phyloP scores from a whole-genome alignment of 2,329 filamentous ascomycete genomes.

The Diaporthe citriasiana region DNA sequence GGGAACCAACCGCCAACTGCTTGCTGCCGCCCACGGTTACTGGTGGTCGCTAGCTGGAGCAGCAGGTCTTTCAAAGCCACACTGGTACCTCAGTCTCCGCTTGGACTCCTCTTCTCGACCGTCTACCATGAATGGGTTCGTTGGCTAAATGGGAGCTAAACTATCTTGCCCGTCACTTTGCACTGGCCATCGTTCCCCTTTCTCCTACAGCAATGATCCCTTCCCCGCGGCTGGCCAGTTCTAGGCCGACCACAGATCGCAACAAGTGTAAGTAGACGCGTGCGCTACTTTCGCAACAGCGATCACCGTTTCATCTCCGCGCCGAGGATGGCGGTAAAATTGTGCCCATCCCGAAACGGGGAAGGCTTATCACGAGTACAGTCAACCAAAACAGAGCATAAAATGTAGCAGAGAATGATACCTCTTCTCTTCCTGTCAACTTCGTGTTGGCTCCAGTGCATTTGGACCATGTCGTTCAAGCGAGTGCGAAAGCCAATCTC shows the following conservation, averaged over 20 bases:
- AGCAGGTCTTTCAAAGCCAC: not conserved
- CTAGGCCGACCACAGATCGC: not conserved
- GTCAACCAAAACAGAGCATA: not conserved
- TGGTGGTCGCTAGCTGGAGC: not conserved
- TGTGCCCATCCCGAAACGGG: not conserved
- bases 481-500: conserved; percentile 34
- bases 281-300: not conserved
- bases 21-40: conserved; percentile 12
- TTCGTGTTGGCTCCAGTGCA: not conserved
- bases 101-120: not conserved
- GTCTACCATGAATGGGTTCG: not conserved
- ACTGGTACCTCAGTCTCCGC: not conserved
- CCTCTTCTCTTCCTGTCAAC: not conserved
- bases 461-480: not conserved
- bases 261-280: not conserved
- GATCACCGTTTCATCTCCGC: not conserved
- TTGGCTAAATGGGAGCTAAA: conserved; percentile 19
- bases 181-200: not conserved
- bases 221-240: not conserved
- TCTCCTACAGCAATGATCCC: not conserved
- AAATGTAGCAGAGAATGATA: not conserved
- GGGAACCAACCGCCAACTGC: conserved; percentile 35
- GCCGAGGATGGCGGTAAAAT: conserved; percentile 1
- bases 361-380: not conserved
- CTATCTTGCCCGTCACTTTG: not conserved